Conservation (phyloP, 768 basidiomycete genomes). For the Amanita rubescens region DNA sequence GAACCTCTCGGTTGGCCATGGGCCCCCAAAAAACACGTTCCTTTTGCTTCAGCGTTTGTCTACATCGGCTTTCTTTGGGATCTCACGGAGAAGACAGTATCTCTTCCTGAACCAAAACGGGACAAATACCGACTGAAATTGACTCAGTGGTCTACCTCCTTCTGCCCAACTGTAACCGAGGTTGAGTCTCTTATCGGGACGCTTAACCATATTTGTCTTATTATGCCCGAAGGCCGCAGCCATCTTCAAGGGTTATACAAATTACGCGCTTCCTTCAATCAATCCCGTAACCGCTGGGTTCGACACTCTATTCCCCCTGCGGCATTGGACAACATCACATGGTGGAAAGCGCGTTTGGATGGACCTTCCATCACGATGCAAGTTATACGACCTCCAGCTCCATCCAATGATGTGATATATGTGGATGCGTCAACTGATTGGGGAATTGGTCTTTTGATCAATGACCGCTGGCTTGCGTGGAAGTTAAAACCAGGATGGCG, state of each 20-base stretch:
- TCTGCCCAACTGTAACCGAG: conserved; percentile 12
- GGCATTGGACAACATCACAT: conserved; percentile 16
- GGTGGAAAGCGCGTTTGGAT: conserved; percentile 19
- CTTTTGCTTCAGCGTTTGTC: conserved; percentile 16
- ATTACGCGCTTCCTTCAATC: conserved; percentile 20
- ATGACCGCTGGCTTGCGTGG: conserved; percentile 28
- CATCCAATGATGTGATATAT: conserved; percentile 13
- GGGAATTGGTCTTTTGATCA: conserved; percentile 27
- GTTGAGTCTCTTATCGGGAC: conserved; percentile 24
- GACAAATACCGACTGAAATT: conserved; percentile 21
- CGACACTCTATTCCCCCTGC: conserved; percentile 9
- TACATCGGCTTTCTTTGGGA: conserved; percentile 35
- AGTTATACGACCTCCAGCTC: conserved; percentile 10
- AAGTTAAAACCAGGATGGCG: conserved; percentile 20
- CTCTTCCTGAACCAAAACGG: conserved; percentile 24
- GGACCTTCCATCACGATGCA: conserved; percentile 8
- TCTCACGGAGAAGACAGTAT: conserved; percentile 18
- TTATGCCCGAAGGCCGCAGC: conserved; percentile 22
- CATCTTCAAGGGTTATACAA: conserved; percentile 21
- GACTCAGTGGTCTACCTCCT: conserved; percentile 8
- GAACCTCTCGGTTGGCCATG: conserved; percentile 26
- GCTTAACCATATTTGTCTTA: conserved; percentile 27
- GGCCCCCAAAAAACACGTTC: conserved; percentile 21
- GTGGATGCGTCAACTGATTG: conserved; percentile 31
- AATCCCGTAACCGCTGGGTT: conserved; percentile 7